A percentile compares a stretch with the other conserved stretches of the same genome.
phyloP scores from a whole-genome alignment of 2,329 filamentous ascomycete genomes.

The Nakataea oryzae region DNA sequence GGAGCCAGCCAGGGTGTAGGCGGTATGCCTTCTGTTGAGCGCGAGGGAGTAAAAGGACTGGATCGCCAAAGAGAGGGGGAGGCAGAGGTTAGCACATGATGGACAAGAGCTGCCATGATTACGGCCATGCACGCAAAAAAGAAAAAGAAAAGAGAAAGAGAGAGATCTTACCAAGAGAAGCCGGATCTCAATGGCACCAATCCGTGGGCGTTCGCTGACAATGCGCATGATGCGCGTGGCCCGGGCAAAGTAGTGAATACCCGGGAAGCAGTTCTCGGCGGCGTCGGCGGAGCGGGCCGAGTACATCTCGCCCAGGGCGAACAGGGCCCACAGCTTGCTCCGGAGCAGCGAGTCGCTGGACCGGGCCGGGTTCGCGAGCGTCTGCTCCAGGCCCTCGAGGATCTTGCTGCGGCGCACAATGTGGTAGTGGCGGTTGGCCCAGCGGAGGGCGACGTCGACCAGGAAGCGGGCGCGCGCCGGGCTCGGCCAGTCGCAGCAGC shows the following conservation, averaged over 20 bases:
- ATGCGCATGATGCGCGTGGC: not conserved
- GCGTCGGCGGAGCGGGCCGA: not conserved
- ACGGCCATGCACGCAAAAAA: no score
- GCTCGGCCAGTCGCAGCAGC: not conserved
- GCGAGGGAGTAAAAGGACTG: constrained; percentile 7
- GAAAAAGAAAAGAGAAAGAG: not conserved
- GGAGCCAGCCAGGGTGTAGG: constrained; percentile 24
- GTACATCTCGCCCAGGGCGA: constrained; percentile 6
- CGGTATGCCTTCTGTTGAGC: constrained; percentile 6
- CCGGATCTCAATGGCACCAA: not conserved
- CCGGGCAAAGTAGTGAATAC: constrained; percentile 3
- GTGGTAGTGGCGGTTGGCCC: constrained; percentile 1
- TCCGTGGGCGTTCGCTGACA: constrained; percentile 3
- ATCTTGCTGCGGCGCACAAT: constrained; percentile 3
- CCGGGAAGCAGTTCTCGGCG: not conserved
- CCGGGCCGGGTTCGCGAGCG: not conserved
- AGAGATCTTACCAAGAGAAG: constrained; percentile 2
- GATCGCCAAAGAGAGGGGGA: not conserved
- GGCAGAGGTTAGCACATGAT: no score
- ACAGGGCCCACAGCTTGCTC: constrained; percentile 5
- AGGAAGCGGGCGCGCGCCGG: constrained; percentile 1
- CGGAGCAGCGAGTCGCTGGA: constrained; percentile 1
- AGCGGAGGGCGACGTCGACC: not conserved
- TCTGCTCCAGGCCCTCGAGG: constrained; percentile 3
- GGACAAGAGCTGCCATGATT: not conserved